These are phyloP conservation scores for Sophora flavescens DNA, from an alignment of 306 rosid species.

Conservation along the genomic window DNA sequence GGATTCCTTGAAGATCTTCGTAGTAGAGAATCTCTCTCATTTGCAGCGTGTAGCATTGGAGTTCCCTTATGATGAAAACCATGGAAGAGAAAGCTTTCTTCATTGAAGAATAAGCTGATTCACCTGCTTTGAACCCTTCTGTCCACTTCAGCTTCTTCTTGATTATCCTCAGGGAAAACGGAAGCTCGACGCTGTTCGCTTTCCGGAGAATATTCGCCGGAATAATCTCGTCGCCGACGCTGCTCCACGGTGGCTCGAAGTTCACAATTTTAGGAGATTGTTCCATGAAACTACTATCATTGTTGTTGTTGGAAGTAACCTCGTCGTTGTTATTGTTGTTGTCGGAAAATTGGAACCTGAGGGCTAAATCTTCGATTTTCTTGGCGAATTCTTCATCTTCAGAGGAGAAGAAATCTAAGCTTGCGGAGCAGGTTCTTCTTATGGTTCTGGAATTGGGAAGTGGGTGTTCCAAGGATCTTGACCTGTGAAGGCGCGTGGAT, in stretches of 20 bases:
- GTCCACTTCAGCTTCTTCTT: conserved; percentile 79
- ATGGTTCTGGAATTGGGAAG: not conserved
- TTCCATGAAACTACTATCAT: too few relatives aligned
- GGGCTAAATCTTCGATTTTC: conserved; percentile 74
- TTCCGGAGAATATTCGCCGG: conserved; percentile 74
- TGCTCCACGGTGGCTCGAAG: conserved; percentile 65
- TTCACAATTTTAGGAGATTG: not conserved
- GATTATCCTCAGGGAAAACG: conserved; percentile 82
- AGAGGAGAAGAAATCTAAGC: conserved; percentile 69
- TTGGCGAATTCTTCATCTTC: conserved; percentile 88
- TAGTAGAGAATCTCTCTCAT: conserved; percentile 74
- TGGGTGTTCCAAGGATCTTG: conserved; percentile 37
- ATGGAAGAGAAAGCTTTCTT: conserved; percentile 85
- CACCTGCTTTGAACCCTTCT: conserved; percentile 70
- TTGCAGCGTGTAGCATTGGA: conserved; percentile 78
- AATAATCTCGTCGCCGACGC: conserved; percentile 49
- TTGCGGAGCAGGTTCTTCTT: conserved; percentile 68
- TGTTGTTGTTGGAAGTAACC: too few relatives aligned
- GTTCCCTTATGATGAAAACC: conserved; percentile 92
- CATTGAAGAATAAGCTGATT: conserved; percentile 76
- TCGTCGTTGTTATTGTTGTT: conserved; percentile 14
- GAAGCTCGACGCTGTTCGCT: conserved; percentile 89
- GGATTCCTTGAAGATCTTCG: conserved; percentile 81
- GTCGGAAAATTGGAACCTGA: conserved; percentile 63
- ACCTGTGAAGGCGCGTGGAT: conserved; percentile 48